A percentile compares a stretch with the other conserved stretches of the same genome.
Evolutionary conservation across 192 early-diverging fungal genomes (phyloP).

Genomic region (Umbelopsis ramanniana): DNA sequence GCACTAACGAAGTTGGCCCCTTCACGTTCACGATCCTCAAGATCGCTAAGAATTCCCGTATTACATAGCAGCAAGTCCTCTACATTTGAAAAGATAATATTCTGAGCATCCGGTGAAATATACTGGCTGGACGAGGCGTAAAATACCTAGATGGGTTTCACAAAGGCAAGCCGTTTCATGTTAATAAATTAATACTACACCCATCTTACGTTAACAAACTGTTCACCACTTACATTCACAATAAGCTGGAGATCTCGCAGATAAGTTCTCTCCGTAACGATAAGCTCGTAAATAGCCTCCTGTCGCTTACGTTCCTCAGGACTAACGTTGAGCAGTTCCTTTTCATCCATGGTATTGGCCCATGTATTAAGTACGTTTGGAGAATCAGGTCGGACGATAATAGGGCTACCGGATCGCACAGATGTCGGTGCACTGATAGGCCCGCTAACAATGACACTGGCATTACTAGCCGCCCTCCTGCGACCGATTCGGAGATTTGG

Average conservation of each 20-base stretch:
- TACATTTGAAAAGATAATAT: slow-evolving; percentile 84
- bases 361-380: slow-evolving; percentile 38
- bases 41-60: slow-evolving; percentile 67
- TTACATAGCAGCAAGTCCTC: slow-evolving; percentile 72
- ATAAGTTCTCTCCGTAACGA: slow-evolving; percentile 78
- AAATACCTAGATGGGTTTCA: slow-evolving; percentile 53
- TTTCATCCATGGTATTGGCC: slow-evolving; percentile 52
- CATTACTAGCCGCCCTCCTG: slow-evolving; percentile 37
- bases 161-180: too few species aligned
- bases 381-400: slow-evolving; percentile 9
- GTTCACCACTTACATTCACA: slow-evolving; percentile 63
- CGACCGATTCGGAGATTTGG: slow-evolving; percentile 8
- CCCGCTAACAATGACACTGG: slow-evolving; percentile 14
- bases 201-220: too few species aligned
- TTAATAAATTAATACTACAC: too few species aligned
- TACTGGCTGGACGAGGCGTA: slow-evolving; percentile 60
- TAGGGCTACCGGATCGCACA: background rate
- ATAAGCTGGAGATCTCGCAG: slow-evolving; percentile 76
- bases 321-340: slow-evolving; percentile 47
- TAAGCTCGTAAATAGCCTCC: slow-evolving; percentile 83
- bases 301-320: slow-evolving; percentile 74
- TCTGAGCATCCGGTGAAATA: slow-evolving; percentile 60
- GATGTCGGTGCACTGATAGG: slow-evolving; percentile 21
- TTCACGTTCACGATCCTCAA: slow-evolving; percentile 61
- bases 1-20: slow-evolving; percentile 55